Evolutionary conservation across 2,329 filamentous ascomycete species (phyloP).

Genomic region (Rhinocladiella mackenziei): DNA sequence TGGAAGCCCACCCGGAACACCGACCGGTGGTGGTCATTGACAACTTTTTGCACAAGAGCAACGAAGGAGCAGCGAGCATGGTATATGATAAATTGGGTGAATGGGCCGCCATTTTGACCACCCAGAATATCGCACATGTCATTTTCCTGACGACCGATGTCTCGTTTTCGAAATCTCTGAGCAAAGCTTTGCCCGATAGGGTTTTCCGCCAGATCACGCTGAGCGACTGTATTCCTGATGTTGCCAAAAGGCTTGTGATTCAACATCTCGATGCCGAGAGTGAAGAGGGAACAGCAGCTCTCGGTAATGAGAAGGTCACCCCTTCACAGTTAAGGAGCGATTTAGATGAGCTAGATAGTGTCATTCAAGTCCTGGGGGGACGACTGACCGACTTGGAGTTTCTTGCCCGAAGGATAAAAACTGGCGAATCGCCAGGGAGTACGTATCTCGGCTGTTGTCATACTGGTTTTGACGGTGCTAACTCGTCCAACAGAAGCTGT

Average conservation of each 20-base stretch:
- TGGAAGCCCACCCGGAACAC: conserved; percentile 82
- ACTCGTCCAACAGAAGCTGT: conserved; percentile 58
- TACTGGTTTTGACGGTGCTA: conserved; percentile 1
- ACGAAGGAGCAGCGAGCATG: conserved; percentile 58
- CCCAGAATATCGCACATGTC: conserved; percentile 85
- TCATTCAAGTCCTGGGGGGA: conserved; percentile 78
- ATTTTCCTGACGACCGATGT: conserved; percentile 90
- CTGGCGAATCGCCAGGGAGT: conserved; percentile 73
- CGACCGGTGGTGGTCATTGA: conserved; percentile 83
- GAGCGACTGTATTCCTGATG: conserved; percentile 78
- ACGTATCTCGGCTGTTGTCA: conserved; percentile 17
- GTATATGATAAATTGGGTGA: conserved; percentile 76
- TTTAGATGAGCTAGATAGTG: conserved; percentile 68
- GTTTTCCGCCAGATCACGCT: conserved; percentile 83
- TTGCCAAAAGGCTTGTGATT: conserved; percentile 87
- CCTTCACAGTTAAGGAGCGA: conserved; percentile 51
- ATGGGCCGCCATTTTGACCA: conserved; percentile 82
- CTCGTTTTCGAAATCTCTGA: conserved; percentile 80
- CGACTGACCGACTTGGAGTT: conserved; percentile 95
- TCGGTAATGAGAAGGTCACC: conserved; percentile 38
- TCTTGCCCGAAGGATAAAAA: conserved; percentile 81
- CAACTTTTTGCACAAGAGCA: conserved; percentile 80
- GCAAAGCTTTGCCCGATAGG: conserved; percentile 82
- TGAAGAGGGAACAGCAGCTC: conserved; percentile 36
- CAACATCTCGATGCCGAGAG: conserved; percentile 61